Base-by-base conservation (phyloP, 345 rosid genomes). In the Euphorbia pulcherrima region DNA sequence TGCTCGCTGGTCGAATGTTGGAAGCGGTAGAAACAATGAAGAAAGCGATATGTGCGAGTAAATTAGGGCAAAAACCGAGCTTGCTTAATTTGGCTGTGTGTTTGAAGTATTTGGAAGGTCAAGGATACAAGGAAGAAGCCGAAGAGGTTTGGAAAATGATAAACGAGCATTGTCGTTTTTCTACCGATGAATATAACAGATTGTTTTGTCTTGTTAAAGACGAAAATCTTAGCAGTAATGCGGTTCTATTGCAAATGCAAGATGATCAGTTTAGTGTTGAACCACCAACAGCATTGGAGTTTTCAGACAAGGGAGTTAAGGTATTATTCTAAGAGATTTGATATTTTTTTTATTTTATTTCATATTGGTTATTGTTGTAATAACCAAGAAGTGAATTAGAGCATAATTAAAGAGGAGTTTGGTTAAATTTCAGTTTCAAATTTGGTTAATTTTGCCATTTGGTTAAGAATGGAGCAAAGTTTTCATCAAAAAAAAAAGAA, bases 21-120 rank as follows among this genome's bases (percentile, higher is more conserved):
- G 80, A 87, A 69, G 82, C 86, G 17, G 79, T 78, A 47, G 86
- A 84, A 75, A 70, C 79, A 27, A 53, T 80, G 67, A 80, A 67
- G 79, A 80, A 60, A 68, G 85, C 83, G 0, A 66, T 83, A 9
- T 73, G 69, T 78, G 67, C 62, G 47, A 68, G 79, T 56, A 71
- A 56, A 58, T 58, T 35, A 12, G 65, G 60, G 23, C 47, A 68
- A 72, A 71, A 57, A 27, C 82, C 82, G 13, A 27, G 57, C 17
- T 62, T 21, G 37, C 20, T 11, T 26, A 57, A 53, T 30, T 51
- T 69, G 59, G 57, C 20, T 12, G 39, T 77, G 20, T 79, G 77
- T 66, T 61, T 79, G 6, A 27, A 30, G 48, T 75, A 71, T 54
- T 61, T 79, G 77, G 62, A 64, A 68, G 68, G 57, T n/a, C 44